Base-by-base conservation (phyloP, 2,329 filamentous ascomycete species). In the Clonostachys sp. region DNA sequence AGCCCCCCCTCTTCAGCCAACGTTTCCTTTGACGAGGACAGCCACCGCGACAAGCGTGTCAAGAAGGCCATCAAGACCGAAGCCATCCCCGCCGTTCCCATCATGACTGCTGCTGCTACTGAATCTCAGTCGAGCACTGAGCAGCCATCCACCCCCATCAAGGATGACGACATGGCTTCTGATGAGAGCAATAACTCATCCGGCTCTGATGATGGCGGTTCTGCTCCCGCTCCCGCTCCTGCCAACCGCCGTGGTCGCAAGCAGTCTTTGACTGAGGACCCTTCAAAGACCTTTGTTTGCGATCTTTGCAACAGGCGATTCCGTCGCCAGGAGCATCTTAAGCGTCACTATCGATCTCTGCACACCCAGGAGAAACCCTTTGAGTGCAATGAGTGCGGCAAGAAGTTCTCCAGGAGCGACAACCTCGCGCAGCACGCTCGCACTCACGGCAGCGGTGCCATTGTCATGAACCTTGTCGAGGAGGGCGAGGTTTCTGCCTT, bases 321-420 rank as follows among this genome's bases (percentile, higher is more conserved):
- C 86, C 88, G 94, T 53, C 89, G 94, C 53, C 94, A 99, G 72
- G 94, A 99, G 70, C 94, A 99, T 64, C 83, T 99, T 51, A 99
- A 99, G 84, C 89, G 94, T 53, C 94, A 99, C 77, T 96, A 96
- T 78, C 86, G 94, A 58, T 97, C 94, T 49, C 89, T 99, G 43
- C 94, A 99, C 78, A 99, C 94, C 2, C 87, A 95, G 63, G 94
- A 97, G 66, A 99, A 97, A 84, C 94, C 94, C 6, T 99, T 97
- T 61, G 90, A 95, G 73, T 99, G 94, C 78, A 82, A 84, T 55
- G 92, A 99, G 73, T 99, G 94, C 62, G 92, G 94, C 59, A 99
- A 99, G 86, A 96, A 95, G 77, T 99, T 97, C 74, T 97, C 92
- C 17, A 87, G 94, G 60, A 95, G 89, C 58, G 94, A 99, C 73